These are phyloP conservation scores for Krasilnikovozyma curviuscula DNA, from an alignment of 768 basidiomycete genomes.

Conservation along the genomic window DNA sequence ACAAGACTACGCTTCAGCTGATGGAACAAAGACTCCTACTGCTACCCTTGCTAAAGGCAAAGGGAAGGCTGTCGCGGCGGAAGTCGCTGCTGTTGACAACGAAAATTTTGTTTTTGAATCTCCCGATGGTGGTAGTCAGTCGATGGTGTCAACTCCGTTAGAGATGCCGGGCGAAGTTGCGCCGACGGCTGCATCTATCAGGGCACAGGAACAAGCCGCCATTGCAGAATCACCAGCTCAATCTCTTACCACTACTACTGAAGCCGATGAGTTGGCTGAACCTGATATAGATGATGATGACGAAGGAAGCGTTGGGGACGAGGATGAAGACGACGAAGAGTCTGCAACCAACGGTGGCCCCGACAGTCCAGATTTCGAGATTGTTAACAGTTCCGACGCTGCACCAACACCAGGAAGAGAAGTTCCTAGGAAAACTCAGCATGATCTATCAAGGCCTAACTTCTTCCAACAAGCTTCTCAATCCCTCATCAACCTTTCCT, in stretches of 20 bases:
- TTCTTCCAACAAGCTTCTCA: slow-evolving; percentile 16
- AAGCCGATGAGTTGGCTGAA: not conserved
- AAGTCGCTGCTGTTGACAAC: not conserved
- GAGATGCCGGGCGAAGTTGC: not conserved
- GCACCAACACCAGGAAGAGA: slow-evolving; percentile 7
- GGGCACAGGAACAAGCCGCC: not conserved
- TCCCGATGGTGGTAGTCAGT: not conserved
- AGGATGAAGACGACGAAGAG: slow-evolving; percentile 9
- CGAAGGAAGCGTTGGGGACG: slow-evolving; percentile 15
- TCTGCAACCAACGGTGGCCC: not conserved
- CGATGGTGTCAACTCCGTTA: not conserved
- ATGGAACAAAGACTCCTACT: not conserved
- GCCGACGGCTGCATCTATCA: not conserved
- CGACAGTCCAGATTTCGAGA: not conserved
- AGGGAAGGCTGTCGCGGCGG: not conserved
- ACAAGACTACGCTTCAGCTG: not conserved
- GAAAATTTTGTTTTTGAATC: too few species aligned
- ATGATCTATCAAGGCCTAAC: slow-evolving; percentile 11
- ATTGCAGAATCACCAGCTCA: not conserved
- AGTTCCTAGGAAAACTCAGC: not conserved
- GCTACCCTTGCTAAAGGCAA: not conserved
- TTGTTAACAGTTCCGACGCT: slow-evolving; percentile 1
- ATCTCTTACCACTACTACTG: not conserved
- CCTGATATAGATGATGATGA: slow-evolving; percentile 17
- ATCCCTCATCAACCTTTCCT: slow-evolving; percentile 15